A percentile compares a stretch with the other conserved stretches of the same genome.
These are phyloP conservation scores for Cynanchum wilfordii DNA, from an alignment of 257 asterid genomes.

Conservation along the genomic window DNA sequence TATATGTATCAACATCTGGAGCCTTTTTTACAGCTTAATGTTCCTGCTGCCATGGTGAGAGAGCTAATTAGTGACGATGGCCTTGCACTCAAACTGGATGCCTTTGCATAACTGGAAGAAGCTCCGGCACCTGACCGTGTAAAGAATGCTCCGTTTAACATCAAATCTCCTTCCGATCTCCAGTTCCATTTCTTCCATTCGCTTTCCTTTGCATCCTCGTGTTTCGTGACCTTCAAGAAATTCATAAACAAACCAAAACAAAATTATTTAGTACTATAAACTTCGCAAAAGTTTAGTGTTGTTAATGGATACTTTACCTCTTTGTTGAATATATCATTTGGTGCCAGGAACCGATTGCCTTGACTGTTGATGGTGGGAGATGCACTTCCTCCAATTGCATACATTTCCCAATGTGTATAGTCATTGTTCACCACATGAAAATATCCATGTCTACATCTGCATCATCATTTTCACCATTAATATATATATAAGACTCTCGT, in stretches of 20 bases:
- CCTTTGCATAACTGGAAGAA: conserved; percentile 80
- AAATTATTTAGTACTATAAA: too few relatives aligned
- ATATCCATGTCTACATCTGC: conserved; percentile 87
- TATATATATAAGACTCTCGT: too few relatives aligned
- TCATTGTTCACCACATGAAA: conserved; percentile 96
- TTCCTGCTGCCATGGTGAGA: conserved; percentile 53
- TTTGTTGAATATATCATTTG: conserved; percentile 46
- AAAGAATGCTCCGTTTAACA: conserved; percentile 85
- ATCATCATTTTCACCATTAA: background rate
- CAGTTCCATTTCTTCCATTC: conserved; percentile 83
- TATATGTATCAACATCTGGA: conserved; percentile 34
- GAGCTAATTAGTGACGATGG: conserved; percentile 66
- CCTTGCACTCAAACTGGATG: conserved; percentile 85
- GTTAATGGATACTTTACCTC: too few relatives aligned
- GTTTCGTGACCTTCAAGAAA: conserved; percentile 56
- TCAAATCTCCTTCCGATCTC: conserved; percentile 79
- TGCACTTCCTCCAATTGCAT: conserved; percentile 94
- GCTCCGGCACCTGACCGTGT: conserved; percentile 69
- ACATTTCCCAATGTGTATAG: conserved; percentile 93
- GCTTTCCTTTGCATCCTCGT: conserved; percentile 57
- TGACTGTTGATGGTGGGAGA: conserved; percentile 85
- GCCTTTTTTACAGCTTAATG: conserved; percentile 63
- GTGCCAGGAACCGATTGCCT: conserved; percentile 80
- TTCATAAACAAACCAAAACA: background rate
- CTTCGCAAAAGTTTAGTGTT: too few relatives aligned